Evolutionary conservation across 2,329 filamentous ascomycete species (phyloP), one percentile per base, ranked within the genome.

Genomic region (Pseudogymnoascus sp.): DNA sequence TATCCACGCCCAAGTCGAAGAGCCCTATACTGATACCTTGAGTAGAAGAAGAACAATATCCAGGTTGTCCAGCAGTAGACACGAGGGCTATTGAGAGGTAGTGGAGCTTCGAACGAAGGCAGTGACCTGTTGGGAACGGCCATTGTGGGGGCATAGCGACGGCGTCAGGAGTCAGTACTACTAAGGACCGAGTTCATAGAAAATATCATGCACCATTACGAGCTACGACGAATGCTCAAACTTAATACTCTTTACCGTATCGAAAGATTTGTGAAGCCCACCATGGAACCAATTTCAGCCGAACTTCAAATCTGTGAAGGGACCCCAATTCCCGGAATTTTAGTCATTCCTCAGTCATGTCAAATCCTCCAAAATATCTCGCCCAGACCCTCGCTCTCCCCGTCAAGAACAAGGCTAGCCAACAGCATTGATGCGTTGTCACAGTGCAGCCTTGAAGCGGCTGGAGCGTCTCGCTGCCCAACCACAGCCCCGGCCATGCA

Each of bases 21-120:
- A 60, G 19, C 42, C 7, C 61, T 19, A 23, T 35, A 50, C 13
- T 57, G 23, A 35, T 47, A 26, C 19, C 15, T 36, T 59, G 35
- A 74, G 74, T 76, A 93, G 90, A 93, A 92, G 76, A 93, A 92
- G 85, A 91, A 95, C 78, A 93, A 93, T 72, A 84, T 95, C 61
- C 90, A 93, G 75, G 88, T 93, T 67, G 89, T 95, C 66, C 89
- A 92, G 78, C 88, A 90, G 77, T 88, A 75, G 19, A 42, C 1
- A 15, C 15, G 8, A 40, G 35, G 59, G 35, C 59, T 17, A 61
- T 31, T 17, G n/a, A 42, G 26, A 21, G 33, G 59, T 38, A 35
- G 35, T 2, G 11, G 35, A 17, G 59, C 33, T 61, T 57, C 50
- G 10, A 57, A 15, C 50, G 28, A 57, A 57, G 50, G 50, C 50